Conservation (phyloP, 306 rosid species). For the Spatholobus suberectus region DNA sequence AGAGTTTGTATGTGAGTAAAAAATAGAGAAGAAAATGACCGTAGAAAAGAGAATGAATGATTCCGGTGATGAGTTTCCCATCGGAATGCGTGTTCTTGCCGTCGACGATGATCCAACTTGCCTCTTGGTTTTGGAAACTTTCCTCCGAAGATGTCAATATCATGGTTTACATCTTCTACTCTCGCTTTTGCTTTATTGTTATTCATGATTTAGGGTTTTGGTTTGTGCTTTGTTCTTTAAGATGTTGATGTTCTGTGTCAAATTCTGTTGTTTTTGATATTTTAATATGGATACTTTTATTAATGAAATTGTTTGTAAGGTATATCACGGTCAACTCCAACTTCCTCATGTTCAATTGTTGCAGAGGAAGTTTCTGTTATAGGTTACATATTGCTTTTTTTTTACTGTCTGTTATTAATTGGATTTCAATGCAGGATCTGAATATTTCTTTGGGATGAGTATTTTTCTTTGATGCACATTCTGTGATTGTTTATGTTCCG, state of each 20-base stretch:
- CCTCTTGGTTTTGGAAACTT: slow-evolving; percentile 72
- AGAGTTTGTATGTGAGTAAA: background rate
- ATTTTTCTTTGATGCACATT: background rate
- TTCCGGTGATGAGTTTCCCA: slow-evolving; percentile 70
- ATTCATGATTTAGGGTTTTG: slow-evolving; percentile 37
- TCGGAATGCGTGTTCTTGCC: slow-evolving; percentile 97
- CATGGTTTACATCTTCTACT: slow-evolving; percentile 63
- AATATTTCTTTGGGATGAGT: background rate
- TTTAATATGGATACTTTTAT: background rate
- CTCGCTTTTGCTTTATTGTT: background rate
- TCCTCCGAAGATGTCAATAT: slow-evolving; percentile 88
- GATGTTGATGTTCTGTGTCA: slow-evolving; percentile 14
- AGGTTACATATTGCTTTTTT: background rate
- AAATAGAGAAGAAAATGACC: background rate
- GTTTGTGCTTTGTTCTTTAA: background rate
- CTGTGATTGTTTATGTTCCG: background rate
- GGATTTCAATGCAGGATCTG: slow-evolving; percentile 35
- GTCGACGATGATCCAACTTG: slow-evolving; percentile 95
- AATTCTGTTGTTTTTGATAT: background rate
- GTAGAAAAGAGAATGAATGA: slow-evolving; percentile 50
- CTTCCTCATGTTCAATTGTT: background rate
- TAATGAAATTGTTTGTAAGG: background rate
- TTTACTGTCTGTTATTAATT: slow-evolving; percentile 8
- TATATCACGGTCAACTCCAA: background rate
- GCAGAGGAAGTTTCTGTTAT: background rate